Conservation (phyloP, 2,329 filamentous ascomycete genomes). For the Stachybotrys chlorohalonatus region DNA sequence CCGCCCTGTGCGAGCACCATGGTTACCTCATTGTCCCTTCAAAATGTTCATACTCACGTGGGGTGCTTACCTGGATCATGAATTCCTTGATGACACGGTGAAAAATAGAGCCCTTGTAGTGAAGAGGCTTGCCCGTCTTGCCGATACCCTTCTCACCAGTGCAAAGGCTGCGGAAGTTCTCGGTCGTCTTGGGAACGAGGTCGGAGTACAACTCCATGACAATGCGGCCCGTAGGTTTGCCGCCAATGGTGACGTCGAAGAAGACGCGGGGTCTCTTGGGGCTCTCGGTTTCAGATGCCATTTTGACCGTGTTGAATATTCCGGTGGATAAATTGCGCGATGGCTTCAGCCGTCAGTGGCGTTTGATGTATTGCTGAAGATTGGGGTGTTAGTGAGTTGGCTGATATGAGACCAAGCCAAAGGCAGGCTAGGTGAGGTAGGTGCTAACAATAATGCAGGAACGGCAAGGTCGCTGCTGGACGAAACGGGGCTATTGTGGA, state of each 20-base stretch:
- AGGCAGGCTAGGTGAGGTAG: neutral
- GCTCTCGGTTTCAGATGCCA: slow-evolving; percentile 32
- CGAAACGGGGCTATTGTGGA: neutral
- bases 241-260: slow-evolving; percentile 84
- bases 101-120: slow-evolving; percentile 89
- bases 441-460: neutral
- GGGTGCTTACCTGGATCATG: slow-evolving; percentile 57
- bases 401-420: neutral
- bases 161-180: slow-evolving; percentile 92
- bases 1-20: slow-evolving; percentile 57
- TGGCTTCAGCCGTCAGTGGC: neutral
- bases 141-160: slow-evolving; percentile 88
- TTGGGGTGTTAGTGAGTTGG: neutral
- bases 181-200: slow-evolving; percentile 86
- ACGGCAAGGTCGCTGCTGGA: neutral
- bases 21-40: too few relatives aligned
- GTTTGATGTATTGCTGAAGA: neutral
- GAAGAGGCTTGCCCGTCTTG: slow-evolving; percentile 73
- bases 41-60: too few relatives aligned
- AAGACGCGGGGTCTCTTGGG: slow-evolving; percentile 69
- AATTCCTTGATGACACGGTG: slow-evolving; percentile 98
- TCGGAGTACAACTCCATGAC: slow-evolving; percentile 72
- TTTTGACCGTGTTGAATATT: slow-evolving; percentile 11
- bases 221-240: slow-evolving; percentile 64
- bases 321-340: too few relatives aligned